A percentile compares a stretch with the other conserved stretches of the same genome.
phyloP scores from a whole-genome alignment of 345 rosid genomes.

The Eucalyptus marginata region DNA sequence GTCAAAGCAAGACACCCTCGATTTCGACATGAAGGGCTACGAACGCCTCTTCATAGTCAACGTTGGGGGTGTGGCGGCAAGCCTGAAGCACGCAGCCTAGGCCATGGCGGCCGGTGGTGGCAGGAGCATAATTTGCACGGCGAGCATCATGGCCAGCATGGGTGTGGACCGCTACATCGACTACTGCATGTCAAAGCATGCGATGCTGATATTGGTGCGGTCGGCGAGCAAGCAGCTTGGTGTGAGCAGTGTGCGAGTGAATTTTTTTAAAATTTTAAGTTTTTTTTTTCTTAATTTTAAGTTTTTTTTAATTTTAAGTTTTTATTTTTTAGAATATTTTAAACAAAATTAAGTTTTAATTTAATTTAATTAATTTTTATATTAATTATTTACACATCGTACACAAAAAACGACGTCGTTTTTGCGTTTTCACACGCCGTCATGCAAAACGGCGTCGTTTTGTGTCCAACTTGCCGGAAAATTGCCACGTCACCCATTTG shows the following conservation, averaged over 20 bases:
- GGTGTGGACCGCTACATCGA: neutral
- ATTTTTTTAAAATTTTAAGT: no score
- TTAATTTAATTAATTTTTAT: no score
- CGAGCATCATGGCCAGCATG: neutral
- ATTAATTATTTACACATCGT: no score
- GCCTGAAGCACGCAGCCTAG: slow-evolving; percentile 10
- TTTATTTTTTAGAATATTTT: no score
- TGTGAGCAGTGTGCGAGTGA: slow-evolving; percentile 2
- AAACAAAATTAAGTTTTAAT: no score
- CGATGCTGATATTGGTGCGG: slow-evolving; percentile 8
- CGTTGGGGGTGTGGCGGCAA: slow-evolving; percentile 1
- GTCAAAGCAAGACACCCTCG: neutral
- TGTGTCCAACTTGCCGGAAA: no score
- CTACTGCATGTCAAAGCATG: slow-evolving; percentile 11
- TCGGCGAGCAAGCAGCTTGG: slow-evolving; percentile 9
- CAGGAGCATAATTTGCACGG: slow-evolving; percentile 13
- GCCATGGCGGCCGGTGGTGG: slow-evolving; percentile 3
- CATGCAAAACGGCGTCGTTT: no score
- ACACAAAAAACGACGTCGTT: no score
- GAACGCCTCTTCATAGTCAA: slow-evolving; percentile 5
- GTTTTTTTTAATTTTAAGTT: no score
- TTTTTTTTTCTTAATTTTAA: no score
- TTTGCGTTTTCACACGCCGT: no score
- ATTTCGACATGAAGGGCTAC: neutral
- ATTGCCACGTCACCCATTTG: no score